Base-by-base conservation (phyloP, 1,284 basidiomycete genomes). In the Meira nashicola region DNA sequence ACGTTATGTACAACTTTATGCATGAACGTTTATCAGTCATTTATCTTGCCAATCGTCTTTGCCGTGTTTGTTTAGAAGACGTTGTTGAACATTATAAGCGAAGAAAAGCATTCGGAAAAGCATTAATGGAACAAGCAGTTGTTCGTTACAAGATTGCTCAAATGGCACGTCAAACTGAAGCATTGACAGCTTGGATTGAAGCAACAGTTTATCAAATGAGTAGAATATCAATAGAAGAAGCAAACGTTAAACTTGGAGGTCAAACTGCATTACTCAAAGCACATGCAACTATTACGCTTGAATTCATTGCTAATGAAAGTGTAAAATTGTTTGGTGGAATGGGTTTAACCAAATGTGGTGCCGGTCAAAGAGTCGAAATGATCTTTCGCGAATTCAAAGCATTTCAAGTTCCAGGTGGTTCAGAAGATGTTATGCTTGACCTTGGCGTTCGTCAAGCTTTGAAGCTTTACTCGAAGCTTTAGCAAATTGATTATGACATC, bases 341-440 rank as follows among this genome's bases (percentile, higher is more conserved):
- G 77, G 90, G 68, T 83, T 83, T 46, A 83, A 90, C 85, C 77
- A 82, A 55, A 80, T 89, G 53, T 65, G 82, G 57, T 80, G 28
- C 70, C 2, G 71, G 70, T n/a, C 70, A 67, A 12, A 49, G 71
- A 5, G 68, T 74, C 48, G 71, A 74, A 57, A 52, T 68, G 14
- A 62, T 74, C 54, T 74, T 64, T 58, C 48, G 71, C 1, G 71
- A 72, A 51, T 48, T 70, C 53, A 71, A 73, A 56, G 62, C 56
- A 0, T 48, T 72, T 1, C 64, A 64, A 12, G 64, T 71, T 1
- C 71, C 71, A 2, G 71, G 71, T 9, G 84, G 53, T 90, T 85
- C 28, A 4, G 28, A 68, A 49, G 66, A 70, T 38, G 64, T 72
- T 12, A 52, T 72, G 57, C 53, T 72, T 39, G 70, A 72, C 46